Base-by-base conservation (phyloP, 257 asterid genomes). In the Rubia yunnanensis region DNA sequence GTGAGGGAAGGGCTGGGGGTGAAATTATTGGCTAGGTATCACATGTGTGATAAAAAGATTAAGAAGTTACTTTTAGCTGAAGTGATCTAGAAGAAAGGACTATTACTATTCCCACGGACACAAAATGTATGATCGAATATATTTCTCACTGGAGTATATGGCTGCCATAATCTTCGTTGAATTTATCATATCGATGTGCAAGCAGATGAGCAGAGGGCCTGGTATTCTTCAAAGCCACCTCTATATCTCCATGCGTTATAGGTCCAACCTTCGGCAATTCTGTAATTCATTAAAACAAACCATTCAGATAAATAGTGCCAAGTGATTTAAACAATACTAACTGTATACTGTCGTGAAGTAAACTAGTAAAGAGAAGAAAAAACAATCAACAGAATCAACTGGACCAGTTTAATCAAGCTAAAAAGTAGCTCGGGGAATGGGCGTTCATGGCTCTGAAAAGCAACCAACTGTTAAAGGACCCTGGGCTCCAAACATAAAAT, bases 191-290 rank as follows among this genome's bases (percentile, higher is more conserved):
- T 44, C 97, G 95, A 67, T 80, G 88, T 1, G 99, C 96, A 68
- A 61, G 81, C 76, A 92, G 97, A 73, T 89, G 99, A 15, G 99
- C 97, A 0, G 99, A 92, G 65, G 99, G 97, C 52, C 97, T 76
- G 7, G 99, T 87, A 85, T 92, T 92, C 85, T 72, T 86, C 82
- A 92, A 63, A 35, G 99, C 97, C 65, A 78, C 76, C 83, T 86
- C 95, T 28, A 89, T 60, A 72, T 92, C 99, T 20, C 56, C 75
- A 55, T 74, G 87, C 1, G 85, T 84, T n/a, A 89, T 87, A 20
- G 96, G 94, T 66, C 96, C 97, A 59, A 87, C 90, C 61, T 65
- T 78, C 27, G 99, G 99, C 84, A 92, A 74, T 77, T 92, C 99
- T 92, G 87, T 67, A 67, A 15, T 46, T 36, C 63, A 70, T 38